Evolutionary conservation across 2,329 filamentous ascomycete genomes (phyloP), one percentile per base, ranked within the genome.

Genomic region (Trichoderma gracile): DNA sequence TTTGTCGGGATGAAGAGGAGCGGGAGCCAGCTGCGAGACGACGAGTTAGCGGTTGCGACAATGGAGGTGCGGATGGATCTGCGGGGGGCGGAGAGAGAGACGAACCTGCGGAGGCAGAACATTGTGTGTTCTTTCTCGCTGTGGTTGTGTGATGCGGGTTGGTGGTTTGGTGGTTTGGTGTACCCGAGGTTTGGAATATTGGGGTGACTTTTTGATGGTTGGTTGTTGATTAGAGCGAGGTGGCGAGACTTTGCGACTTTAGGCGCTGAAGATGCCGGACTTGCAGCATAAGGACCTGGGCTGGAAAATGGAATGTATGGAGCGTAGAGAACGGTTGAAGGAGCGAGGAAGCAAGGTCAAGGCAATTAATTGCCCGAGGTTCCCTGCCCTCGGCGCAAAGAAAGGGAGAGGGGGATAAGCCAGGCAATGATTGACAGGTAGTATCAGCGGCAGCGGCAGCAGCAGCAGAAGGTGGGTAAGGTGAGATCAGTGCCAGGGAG

Each of bases 1-100:
- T 93, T 93, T 66, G 91, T 92, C 59, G 91, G 91, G 71, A 95
- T 93, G 78, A 95, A 93, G 75, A 95, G 90, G 71, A 95, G 87
- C 33, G 91, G 91, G 58, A 95, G 85, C 89, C 91, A 94, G 78
- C 91, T 94, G 71, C 21, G 14, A 14, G 14, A 14, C 15, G 14
- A 25, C 10, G 6, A 5, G 23, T 56, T 55, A 40, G 52, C 10
- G 14, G n/a, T 55, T 55, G n/a, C 21, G 2, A 17, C 3, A 45
- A 21, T 7, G 15, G 43, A 21, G 23, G 4, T 33, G n/a, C n/a
- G n/a, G n/a, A n/a, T n/a, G n/a, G n/a, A n/a, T n/a, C n/a, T n/a
- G n/a, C n/a, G n/a, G n/a, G n/a, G n/a, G n/a, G n/a, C n/a, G 2
- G 27, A 8, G 25, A 46, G 33, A 9, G n/a, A 25, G 30, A 30